Evolutionary conservation across 441 rosid species (phyloP), one percentile per base, ranked within the genome.

Genomic region (Jatropha podagrica): DNA sequence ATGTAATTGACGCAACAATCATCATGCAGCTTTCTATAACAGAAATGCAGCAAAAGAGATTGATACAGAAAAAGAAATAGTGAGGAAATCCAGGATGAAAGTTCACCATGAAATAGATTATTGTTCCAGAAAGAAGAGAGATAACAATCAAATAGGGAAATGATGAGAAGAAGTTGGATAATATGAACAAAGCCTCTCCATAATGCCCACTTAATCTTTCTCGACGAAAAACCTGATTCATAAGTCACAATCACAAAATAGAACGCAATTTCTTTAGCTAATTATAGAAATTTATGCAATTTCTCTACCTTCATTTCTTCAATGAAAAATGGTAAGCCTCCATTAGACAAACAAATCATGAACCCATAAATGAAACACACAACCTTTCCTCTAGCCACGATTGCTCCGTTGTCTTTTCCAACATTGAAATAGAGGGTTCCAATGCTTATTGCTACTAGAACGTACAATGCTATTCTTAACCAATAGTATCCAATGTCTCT

Each of bases 11-110:
- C 66, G 96, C 97, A 37, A 88, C 77, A 75, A 90, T 85, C 94
- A 92, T 90, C 92, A 88, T 90, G 63, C 82, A 86, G 80, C 92
- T 90, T 86, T 92, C 97, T 23, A 92, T 81, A 26, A 85, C 86
- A 20, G 92, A 81, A 54, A 91, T 77, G 78, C 90, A 82, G 80
- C 85, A 78, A 68, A 88, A 86, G 42, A 93, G 80, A 66, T 91
- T 84, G 75, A 86, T 84, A 72, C 88, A 87, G 80, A 91, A 87
- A 76, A 83, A 91, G 0, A 73, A 81, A 69, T 80, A 86, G 73
- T 80, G 80, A 0, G 91, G 83, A 74, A 91, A 86, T n/a, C 87
- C 97, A 0, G 93, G 59, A 27, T 86, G 85, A 42, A 86, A 85
- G 60, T 90, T 92, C 81, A 90, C 93, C 92, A 93, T 87, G 82